Conservation (phyloP, 306 rosid genomes). For the Biancaea sappan region DNA sequence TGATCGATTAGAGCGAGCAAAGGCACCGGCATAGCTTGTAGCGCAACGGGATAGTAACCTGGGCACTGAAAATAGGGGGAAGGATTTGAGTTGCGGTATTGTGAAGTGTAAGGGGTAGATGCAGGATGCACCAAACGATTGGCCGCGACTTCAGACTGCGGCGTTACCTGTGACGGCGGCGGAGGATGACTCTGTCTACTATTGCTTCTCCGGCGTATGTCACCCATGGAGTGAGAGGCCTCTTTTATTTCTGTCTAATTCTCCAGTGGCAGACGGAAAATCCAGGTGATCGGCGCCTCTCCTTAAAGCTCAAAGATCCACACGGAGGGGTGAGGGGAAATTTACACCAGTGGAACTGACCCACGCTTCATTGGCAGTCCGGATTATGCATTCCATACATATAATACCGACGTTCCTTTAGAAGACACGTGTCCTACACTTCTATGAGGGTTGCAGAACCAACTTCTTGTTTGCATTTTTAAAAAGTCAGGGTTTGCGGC, state of each 20-base stretch:
- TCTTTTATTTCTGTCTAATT: slow-evolving; percentile 6
- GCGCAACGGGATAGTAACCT: slow-evolving; percentile 40
- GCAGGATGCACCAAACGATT: slow-evolving; percentile 64
- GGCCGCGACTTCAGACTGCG: slow-evolving; percentile 69
- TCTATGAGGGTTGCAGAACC: no score
- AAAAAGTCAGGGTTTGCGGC: no score
- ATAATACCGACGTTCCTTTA: no score
- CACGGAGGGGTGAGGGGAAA: no score
- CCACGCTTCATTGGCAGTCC: no score
- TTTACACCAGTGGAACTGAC: no score
- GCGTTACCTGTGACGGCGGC: slow-evolving; percentile 60
- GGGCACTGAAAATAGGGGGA: slow-evolving; percentile 39
- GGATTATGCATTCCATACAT: no score
- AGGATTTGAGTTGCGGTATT: slow-evolving; percentile 45
- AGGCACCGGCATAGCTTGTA: slow-evolving; percentile 15
- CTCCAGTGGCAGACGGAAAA: background rate
- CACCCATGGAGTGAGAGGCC: slow-evolving; percentile 63
- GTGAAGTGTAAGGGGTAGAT: slow-evolving; percentile 63
- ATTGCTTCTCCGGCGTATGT: slow-evolving; percentile 61
- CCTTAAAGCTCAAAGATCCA: no score
- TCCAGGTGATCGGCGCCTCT: no score
- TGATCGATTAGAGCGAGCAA: slow-evolving; percentile 29
- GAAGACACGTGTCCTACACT: no score
- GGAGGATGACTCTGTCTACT: slow-evolving; percentile 57
- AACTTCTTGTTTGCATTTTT: no score